Base-by-base conservation (phyloP, 441 rosid species). In the Erodium trifolium region DNA sequence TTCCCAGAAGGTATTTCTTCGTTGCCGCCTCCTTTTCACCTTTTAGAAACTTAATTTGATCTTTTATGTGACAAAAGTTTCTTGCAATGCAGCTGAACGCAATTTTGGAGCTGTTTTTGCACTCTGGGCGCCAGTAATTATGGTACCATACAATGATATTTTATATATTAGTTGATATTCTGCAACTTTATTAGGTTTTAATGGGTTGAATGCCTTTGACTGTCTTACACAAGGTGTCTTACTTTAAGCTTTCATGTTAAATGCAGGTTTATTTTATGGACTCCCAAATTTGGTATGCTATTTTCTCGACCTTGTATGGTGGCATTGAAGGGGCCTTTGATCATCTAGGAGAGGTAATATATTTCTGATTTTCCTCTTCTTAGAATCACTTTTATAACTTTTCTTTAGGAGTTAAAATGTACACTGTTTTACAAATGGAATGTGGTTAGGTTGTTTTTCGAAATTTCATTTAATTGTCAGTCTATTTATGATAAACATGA, bases 191-290 rank as follows among this genome's bases (percentile, higher is more conserved):
- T 37, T 37, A 4, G 8, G 6, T 37, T 6, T 37, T 5, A 4
- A 37, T 37, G 41, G 41, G 6, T 11, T 47, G 53, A 47, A 12
- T 47, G 34, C 14, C n/a, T 45, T 39, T 5, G 69, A 31, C 29
- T 63, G 66, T 29, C 14, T 29, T 62, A 27, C 39, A 62, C 27
- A 16, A 31, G 65, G 4, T 9, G 60, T 70, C 55, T 37, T 6
- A 34, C 8, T 37, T 4, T 70, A 62, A 63, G 34, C 34, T n/a
- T 72, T 68, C 27, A 65, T 62, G 67, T 77, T 69, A 60, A 39
- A 66, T 80, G 83, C 83, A 95, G 97, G 86, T 95, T 57, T 94
- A 94, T 77, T 94, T 94, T 69, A 87, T 94, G 98, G 99, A 95
- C 82, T 85, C 96, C 63, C 98, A 95, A 84, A 89, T 95, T 74